These are phyloP conservation scores for Evansstolkia leycettana DNA, from an alignment of 495 filamentous ascomycete genomes.

Conservation along the genomic window DNA sequence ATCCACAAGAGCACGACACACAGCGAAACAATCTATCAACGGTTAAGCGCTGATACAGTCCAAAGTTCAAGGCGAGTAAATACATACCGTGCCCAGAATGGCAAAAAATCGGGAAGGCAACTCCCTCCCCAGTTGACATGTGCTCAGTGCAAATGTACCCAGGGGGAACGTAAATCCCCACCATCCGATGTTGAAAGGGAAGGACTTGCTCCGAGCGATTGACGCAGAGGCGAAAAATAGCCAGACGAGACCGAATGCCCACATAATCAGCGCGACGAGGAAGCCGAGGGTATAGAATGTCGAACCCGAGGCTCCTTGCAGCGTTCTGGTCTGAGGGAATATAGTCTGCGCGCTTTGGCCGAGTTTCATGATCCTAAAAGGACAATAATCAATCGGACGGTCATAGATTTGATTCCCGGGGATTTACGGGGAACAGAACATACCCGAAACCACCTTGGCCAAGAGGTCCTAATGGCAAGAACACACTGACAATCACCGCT, in stretches of 20 bases:
- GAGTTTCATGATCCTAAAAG: slow-evolving; percentile 35
- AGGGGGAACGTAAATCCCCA: slow-evolving; percentile 56
- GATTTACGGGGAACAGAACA: background rate
- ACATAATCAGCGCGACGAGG: slow-evolving; percentile 40
- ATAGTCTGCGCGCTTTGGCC: slow-evolving; percentile 36
- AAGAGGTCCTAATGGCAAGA: slow-evolving; percentile 49
- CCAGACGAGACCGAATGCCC: slow-evolving; percentile 52
- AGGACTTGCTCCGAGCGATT: slow-evolving; percentile 23
- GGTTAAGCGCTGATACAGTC: background rate
- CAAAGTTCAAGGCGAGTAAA: slow-evolving; percentile 1
- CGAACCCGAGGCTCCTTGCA: slow-evolving; percentile 33
- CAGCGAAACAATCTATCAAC: slow-evolving; percentile 31
- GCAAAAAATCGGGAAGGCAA: slow-evolving; percentile 40
- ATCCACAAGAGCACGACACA: slow-evolving; percentile 40
- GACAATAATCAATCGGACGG: background rate
- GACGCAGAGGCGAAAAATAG: slow-evolving; percentile 41
- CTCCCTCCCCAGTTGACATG: slow-evolving; percentile 34
- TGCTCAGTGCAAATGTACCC: slow-evolving; percentile 41
- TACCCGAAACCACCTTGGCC: slow-evolving; percentile 45
- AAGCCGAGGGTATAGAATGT: slow-evolving; percentile 43
- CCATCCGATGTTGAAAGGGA: slow-evolving; percentile 59
- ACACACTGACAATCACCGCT: slow-evolving; percentile 48
- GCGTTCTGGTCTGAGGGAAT: slow-evolving; percentile 37
- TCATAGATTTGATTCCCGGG: background rate
- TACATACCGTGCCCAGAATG: slow-evolving; percentile 33